Base-by-base conservation (phyloP, 768 basidiomycete species). In the Hysterangium stoloniferum region DNA sequence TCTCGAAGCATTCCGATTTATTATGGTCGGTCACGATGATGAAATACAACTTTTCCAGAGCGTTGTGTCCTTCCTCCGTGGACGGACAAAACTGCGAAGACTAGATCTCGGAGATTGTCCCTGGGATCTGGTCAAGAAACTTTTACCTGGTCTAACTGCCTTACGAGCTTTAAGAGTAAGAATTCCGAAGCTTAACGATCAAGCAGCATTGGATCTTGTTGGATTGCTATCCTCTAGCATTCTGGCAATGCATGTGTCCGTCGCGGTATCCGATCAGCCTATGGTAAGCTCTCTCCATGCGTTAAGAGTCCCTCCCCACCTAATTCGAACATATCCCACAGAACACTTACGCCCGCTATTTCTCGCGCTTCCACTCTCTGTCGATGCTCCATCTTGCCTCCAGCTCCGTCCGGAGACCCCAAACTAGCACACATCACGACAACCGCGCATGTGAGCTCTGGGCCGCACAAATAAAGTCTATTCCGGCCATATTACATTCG, bases 71-170 rank as follows among this genome's bases (percentile, higher is more conserved):
- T 81, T 83, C 58, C 60, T 84, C 20, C 68, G 71, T 17, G 63
- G 68, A 31, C 68, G 82, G 25, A 65, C 65, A 52, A 68, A 65
- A 41, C 63, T 84, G 28, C 61, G 80, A 34, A 65, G 77, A 35
- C 67, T 84, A 28, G 82, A 84, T 63, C 66, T 84, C 29, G 81
- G 82, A 2, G 71, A 64, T 51, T 85, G 82, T 59, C 82, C 82
- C 2, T 82, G 78, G 77, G 81, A 82, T 24, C 64, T 83, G 20
- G 74, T 77, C 12, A 64, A 67, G 9, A 64, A 63, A 9, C 63
- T 83, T 25, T 63, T 83, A 4, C 77, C 78, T 0, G 73, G 73
- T 22, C 67, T 84, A 20, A 62, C 58, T 1, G 69, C 71, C 28
- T 62, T 85, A 49, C 68, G 80, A 6, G 80, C 79, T 8, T 61